Evolutionary conservation across 1,284 basidiomycete genomes (phyloP), one percentile per base, ranked within the genome.

Genomic region (Hymenochaete sp.): DNA sequence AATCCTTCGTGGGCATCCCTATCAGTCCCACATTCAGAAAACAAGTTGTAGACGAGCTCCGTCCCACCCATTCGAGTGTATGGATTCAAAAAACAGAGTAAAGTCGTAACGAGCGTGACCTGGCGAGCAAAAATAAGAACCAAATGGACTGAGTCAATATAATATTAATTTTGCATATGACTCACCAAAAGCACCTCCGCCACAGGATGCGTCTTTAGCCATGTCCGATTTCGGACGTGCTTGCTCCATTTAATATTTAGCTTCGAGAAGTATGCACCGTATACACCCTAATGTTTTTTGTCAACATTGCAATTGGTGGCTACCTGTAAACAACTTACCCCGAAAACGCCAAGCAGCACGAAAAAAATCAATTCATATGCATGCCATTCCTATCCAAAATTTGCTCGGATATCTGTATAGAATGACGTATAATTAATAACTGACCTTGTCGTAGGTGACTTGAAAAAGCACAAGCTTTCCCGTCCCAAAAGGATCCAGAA

Each of bases 21-120:
- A 33, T 73, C 75, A 0, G 68, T 62, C 16, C 68, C 71, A 57
- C 93, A 96, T 63, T 93, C 90, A 7, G 85, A 74, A 56, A 96
- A 93, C n/a, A 95, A 75, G 49, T 83, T 87, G 63, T 81, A 87
- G 45, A 98, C 87, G 13, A 98, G 80, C 60, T 98, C 93, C 8
- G 93, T 93, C 2, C 93, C 93, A 37, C 92, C 86, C 83, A 97
- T 93, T 25, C 86, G 80, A 4, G 90, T 87, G 59, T 85, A 97
- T 0, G 87, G 85, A 62, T 96, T 97, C 50, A 90, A 65, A 67
- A 93, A 96, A 54, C 85, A 87, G 37, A 93, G 63, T 2, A 79
- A 55, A 0, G 83, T 79, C 1, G 89, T 95, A 27, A 85, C 59
- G 25, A 82, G 61, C 0, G 88, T 91, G 47, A 91, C 79, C 86